Conservation (phyloP, 2,329 filamentous ascomycete species). For the Xenoacremonium recifei region DNA sequence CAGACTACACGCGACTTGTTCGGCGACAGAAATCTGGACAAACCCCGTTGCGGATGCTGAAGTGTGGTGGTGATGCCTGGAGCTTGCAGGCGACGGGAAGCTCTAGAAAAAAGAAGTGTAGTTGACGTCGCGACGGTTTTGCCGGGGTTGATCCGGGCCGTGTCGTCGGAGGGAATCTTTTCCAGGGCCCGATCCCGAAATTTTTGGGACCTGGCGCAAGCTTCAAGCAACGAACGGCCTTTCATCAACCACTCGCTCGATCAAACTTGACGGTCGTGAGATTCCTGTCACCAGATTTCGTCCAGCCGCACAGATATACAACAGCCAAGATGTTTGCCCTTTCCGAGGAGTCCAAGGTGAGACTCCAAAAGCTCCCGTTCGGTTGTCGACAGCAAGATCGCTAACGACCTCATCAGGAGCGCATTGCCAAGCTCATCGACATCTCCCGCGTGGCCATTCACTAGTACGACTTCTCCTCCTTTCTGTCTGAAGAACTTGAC, state of each 20-base stretch:
- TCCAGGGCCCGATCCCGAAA: constrained; percentile 20
- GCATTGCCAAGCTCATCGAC: constrained; percentile 95
- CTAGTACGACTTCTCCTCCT: constrained; percentile 63
- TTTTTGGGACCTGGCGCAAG: constrained; percentile 23
- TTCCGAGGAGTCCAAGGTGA: constrained; percentile 96
- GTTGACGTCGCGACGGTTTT: constrained; percentile 17
- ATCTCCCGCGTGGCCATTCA: constrained; percentile 90
- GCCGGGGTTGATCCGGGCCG: constrained; percentile 30
- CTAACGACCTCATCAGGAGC: constrained; percentile 64
- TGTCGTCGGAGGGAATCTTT: constrained; percentile 22
- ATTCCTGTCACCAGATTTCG: neutral
- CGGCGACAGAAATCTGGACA: no score
- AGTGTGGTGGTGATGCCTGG: no score
- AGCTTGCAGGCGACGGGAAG: no score
- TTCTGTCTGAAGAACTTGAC: neutral
- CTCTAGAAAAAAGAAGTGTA: no score
- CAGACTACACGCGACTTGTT: no score
- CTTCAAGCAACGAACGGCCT: constrained; percentile 8
- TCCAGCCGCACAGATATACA: constrained; percentile 1
- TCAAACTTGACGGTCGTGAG: neutral
- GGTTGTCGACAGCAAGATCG: no score
- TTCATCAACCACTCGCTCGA: constrained; percentile 15
- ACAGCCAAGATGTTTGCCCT: constrained; percentile 60
- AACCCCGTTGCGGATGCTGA: no score
- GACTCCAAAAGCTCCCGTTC: no score